phyloP scores from a whole-genome alignment of 106 monocot species.

The Apostasia shenzhenica region DNA sequence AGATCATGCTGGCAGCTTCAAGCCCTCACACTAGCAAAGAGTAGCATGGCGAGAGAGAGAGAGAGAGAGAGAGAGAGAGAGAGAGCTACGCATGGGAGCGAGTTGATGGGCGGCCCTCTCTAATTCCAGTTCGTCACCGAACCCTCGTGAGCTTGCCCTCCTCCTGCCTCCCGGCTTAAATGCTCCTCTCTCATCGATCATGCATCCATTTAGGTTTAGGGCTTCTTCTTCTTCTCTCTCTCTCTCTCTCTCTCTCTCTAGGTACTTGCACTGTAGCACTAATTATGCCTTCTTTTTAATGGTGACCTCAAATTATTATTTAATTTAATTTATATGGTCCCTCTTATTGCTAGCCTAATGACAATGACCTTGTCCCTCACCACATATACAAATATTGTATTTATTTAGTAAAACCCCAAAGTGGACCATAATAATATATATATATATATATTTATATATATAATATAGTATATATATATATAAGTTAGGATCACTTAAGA shows the following conservation, averaged over 20 bases:
- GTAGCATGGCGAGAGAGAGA: background rate
- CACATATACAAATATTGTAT: too few relatives aligned
- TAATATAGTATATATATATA: too few relatives aligned
- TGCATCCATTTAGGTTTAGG: too few relatives aligned
- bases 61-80: too few relatives aligned
- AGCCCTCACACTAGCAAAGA: background rate
- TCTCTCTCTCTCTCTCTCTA: background rate
- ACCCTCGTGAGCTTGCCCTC: slow-evolving; percentile 1
- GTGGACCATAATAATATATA: too few relatives aligned
- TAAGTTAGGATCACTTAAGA: too few relatives aligned
- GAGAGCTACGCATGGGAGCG: background rate
- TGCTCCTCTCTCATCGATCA: background rate
- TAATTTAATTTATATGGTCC: slow-evolving; percentile 1
- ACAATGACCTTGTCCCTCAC: background rate
- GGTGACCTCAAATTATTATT: background rate
- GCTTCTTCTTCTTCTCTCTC: background rate
- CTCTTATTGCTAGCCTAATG: background rate
- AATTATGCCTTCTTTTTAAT: background rate
- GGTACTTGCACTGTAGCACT: background rate
- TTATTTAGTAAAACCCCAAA: too few relatives aligned
- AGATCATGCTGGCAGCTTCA: slow-evolving; percentile 10
- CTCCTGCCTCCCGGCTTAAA: background rate
- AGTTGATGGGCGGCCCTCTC: background rate
- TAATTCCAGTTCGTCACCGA: background rate
- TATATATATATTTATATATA: too few relatives aligned